Conservation (phyloP, 768 basidiomycete genomes). For the Trametes cinnabarina region DNA sequence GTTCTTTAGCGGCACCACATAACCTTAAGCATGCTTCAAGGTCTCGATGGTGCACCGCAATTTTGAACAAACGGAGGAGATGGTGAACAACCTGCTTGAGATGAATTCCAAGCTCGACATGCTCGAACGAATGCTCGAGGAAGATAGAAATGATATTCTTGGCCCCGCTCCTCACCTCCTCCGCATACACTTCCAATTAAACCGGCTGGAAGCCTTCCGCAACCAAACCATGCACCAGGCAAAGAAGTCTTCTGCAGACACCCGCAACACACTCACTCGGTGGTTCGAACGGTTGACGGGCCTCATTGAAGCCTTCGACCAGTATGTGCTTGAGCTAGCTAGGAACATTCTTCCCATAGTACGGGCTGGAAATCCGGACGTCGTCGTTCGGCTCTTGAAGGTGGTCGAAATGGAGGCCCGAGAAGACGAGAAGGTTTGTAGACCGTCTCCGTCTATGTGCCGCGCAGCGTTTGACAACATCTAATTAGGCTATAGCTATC, state of each 20-base stretch:
- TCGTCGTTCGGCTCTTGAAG: conserved; percentile 91
- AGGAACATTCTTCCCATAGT: conserved; percentile 77
- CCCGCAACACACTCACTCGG: conserved; percentile 64
- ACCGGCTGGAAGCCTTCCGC: conserved; percentile 88
- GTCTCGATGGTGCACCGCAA: conserved; percentile 95
- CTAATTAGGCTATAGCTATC: conserved; percentile 80
- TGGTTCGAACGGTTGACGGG: conserved; percentile 86
- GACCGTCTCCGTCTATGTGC: background rate
- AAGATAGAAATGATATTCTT: conserved; percentile 72
- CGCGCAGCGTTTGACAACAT: background rate
- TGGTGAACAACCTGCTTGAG: conserved; percentile 90
- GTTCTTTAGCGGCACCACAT: background rate
- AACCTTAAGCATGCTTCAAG: conserved; percentile 38
- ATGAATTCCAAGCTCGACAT: conserved; percentile 84
- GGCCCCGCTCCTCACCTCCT: conserved; percentile 89
- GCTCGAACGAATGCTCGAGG: conserved; percentile 73
- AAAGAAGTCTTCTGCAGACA: conserved; percentile 70
- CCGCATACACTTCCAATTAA: conserved; percentile 86
- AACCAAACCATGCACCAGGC: conserved; percentile 96
- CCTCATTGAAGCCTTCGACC: conserved; percentile 80
- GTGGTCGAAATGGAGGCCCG: conserved; percentile 90
- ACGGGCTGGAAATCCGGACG: conserved; percentile 73
- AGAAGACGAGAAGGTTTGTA: conserved; percentile 86
- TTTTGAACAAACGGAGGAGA: conserved; percentile 92
- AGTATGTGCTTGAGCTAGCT: conserved; percentile 76